These are phyloP conservation scores for Pleodorina starrii DNA, from an alignment of 139 green algal genomes.

Conservation along the genomic window DNA sequence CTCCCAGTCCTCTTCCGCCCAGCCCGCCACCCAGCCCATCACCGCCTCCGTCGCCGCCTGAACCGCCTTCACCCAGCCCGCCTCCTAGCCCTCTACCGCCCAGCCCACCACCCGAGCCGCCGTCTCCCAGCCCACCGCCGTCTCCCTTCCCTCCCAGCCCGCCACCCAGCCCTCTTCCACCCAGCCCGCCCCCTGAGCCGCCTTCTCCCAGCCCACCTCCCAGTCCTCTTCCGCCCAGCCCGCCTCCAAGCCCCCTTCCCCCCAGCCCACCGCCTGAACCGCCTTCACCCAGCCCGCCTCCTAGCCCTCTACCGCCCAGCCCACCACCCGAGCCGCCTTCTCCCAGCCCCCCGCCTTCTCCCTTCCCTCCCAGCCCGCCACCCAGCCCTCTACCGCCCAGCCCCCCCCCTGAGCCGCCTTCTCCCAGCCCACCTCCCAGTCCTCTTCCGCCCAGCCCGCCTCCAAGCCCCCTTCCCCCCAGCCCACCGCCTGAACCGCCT, in stretches of 20 bases:
- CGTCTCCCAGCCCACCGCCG: neutral
- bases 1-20: neutral
- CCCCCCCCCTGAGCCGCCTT: neutral
- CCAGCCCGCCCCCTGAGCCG: neutral
- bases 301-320: neutral
- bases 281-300: neutral
- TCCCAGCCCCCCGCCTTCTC: neutral
- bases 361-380: too few species aligned
- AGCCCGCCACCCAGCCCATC: neutral
- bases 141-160: neutral
- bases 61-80: too few species aligned
- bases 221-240: neutral
- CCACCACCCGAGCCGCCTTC: neutral
- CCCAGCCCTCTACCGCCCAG: too few species aligned
- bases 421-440: neutral
- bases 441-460: neutral
- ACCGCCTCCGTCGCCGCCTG: neutral
- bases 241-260: neutral
- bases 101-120: neutral
- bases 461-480: neutral
- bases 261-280: neutral
- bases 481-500: neutral
- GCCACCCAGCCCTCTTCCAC: neutral
- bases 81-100: neutral
- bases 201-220: neutral